Evolutionary conservation across 1,139 yeast genomes (phyloP).

Genomic region (Yamadazyma atlantica): DNA sequence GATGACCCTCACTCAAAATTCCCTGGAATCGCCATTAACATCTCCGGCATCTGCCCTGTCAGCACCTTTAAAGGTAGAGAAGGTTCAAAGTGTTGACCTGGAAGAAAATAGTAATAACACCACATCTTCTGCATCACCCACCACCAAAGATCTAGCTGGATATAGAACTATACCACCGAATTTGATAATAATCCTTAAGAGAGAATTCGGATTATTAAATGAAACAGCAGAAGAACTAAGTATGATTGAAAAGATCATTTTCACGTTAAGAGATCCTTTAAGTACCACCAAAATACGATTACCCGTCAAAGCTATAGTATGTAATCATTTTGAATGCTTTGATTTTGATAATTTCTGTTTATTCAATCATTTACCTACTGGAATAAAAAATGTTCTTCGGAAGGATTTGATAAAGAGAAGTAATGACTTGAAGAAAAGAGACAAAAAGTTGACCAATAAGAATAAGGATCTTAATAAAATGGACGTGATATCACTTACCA

Average conservation of each 20-base stretch:
- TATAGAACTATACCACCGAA: slow-evolving; percentile 29
- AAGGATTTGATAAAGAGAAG: slow-evolving; percentile 29
- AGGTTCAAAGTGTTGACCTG: not conserved
- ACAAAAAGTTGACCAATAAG: slow-evolving; percentile 6
- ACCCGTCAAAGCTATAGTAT: slow-evolving; percentile 39
- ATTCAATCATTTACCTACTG: slow-evolving; percentile 35
- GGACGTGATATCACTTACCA: slow-evolving; percentile 8
- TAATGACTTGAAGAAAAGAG: slow-evolving; percentile 23
- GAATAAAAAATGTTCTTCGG: slow-evolving; percentile 26
- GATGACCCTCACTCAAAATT: not conserved
- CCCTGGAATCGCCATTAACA: not conserved
- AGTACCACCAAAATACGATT: slow-evolving; percentile 38
- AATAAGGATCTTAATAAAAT: slow-evolving; percentile 3
- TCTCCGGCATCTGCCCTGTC: not conserved
- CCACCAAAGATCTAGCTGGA: not conserved
- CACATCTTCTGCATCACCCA: not conserved
- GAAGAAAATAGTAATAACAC: not conserved
- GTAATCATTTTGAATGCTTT: slow-evolving; percentile 48
- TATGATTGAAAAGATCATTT: slow-evolving; percentile 28
- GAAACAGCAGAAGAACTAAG: slow-evolving; percentile 24
- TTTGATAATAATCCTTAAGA: slow-evolving; percentile 20
- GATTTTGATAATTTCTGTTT: slow-evolving; percentile 45
- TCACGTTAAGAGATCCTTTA: slow-evolving; percentile 32
- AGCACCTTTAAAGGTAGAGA: not conserved
- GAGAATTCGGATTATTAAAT: slow-evolving; percentile 22